These are phyloP conservation scores for Plenodomus lindquistii DNA, from an alignment of 2,329 filamentous ascomycete genomes.

Conservation along the genomic window DNA sequence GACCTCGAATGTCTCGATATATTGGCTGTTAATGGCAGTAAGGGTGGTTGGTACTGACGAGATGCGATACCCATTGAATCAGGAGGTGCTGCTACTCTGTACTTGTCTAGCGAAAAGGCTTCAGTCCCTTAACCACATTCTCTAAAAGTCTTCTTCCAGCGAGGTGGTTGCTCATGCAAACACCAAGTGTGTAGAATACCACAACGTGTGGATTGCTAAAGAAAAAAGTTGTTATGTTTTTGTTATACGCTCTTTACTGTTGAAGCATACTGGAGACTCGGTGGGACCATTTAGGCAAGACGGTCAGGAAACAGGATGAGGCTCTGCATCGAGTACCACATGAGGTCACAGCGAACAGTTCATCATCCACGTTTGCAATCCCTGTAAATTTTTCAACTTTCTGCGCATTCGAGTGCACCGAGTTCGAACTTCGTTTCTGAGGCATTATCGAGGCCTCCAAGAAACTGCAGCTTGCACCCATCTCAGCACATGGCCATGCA, in stretches of 20 bases:
- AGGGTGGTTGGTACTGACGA: constrained; percentile 42
- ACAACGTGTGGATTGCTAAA: no score
- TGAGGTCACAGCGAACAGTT: not conserved
- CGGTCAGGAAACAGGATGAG: not conserved
- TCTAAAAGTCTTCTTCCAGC: constrained; percentile 11
- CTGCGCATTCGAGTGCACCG: constrained; percentile 2
- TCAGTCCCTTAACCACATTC: constrained; percentile 24
- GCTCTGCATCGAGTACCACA: not conserved
- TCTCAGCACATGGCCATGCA: constrained; percentile 3
- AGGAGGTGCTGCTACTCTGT: constrained; percentile 38
- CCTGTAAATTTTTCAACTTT: not conserved
- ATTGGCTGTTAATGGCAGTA: constrained; percentile 31
- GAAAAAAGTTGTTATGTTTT: not conserved
- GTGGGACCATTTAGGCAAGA: not conserved
- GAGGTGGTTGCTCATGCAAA: no score
- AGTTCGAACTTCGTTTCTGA: not conserved
- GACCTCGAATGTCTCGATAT: not conserved
- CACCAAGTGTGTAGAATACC: no score
- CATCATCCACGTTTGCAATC: not conserved
- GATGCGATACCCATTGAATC: constrained; percentile 47
- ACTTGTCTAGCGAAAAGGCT: constrained; percentile 29
- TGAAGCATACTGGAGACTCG: not conserved
- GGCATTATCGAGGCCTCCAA: not conserved
- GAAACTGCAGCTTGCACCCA: not conserved
- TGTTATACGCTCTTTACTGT: not conserved